Base-by-base conservation (phyloP, 495 filamentous ascomycete species). In the Daldinia vernicosa region DNA sequence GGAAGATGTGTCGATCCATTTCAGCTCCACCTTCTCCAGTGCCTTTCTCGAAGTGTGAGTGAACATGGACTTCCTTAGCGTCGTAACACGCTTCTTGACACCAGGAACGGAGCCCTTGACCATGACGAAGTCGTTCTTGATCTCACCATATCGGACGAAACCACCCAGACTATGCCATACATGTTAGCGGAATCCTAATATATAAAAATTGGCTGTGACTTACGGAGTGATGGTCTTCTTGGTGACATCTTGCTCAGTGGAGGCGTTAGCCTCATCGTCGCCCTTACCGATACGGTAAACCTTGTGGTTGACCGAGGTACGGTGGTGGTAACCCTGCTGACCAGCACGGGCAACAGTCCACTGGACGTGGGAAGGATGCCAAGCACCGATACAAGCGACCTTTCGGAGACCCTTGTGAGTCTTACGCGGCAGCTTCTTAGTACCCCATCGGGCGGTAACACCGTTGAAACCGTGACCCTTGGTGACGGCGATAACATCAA, bases 401-500 rank as follows among this genome's bases (percentile, higher is more conserved):
- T 99, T 99, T 77, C 96, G 91, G 80, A 99, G 92, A 94, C 96
- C 96, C 90, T 99, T 99, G 91, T 99, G 96, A 74, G 96, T 99
- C 93, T 99, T 99, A 79, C 96, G 92, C 74, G 96, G 96, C 74
- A 99, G 92, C 93, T 99, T 99, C 92, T 97, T 99, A 83, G 96
- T 99, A 74, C 96, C 96, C 96, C 96, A 99, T 85, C 96, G 90
- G 82, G 89, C 87, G 61, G 96, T 99, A 75, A 99, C 96, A 92
- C 96, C 96, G 79, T 88, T 85, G 90, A 92, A 98, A 81, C 96
- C 96, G 87, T 98, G 93, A 88, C 96, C 96, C 90, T 97, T 98
- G 86, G 96, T 99, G 81, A 99, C 94, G 79, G 94, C 96, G 80
- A 99, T 99, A 82, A 95, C 93, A 82, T 99, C 96, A 75, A 99